phyloP scores from a whole-genome alignment of 1,284 basidiomycete genomes.

The Trametes versicolor region DNA sequence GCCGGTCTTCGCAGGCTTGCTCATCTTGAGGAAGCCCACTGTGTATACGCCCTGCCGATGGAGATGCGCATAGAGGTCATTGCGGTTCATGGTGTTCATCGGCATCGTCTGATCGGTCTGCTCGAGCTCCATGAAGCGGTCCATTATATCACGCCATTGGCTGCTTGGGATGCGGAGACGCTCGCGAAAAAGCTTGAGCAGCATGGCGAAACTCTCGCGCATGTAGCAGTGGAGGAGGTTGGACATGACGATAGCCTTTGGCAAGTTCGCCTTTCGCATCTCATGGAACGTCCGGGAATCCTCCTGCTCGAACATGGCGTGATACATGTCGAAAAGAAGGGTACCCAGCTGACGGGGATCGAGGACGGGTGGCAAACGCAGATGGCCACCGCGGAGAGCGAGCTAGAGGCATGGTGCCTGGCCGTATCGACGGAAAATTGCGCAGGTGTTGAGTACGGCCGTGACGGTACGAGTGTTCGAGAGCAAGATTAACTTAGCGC shows the following conservation, averaged over 20 bases:
- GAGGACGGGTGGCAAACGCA: slow-evolving; percentile 32
- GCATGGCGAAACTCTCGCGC: slow-evolving; percentile 53
- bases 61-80: slow-evolving; percentile 49
- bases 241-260: slow-evolving; percentile 43
- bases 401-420: too few species aligned
- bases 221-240: slow-evolving; percentile 56
- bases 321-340: slow-evolving; percentile 58
- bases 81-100: slow-evolving; percentile 42
- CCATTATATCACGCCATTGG: slow-evolving; percentile 46
- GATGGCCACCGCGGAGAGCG: slow-evolving; percentile 5
- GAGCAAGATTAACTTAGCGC: too few species aligned
- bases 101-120: slow-evolving; percentile 17
- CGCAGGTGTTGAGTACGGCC: too few species aligned
- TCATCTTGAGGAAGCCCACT: slow-evolving; percentile 7
- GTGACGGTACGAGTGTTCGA: too few species aligned
- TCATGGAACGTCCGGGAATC: slow-evolving; percentile 36
- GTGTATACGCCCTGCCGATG: slow-evolving; percentile 46
- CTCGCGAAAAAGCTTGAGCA: slow-evolving; percentile 51
- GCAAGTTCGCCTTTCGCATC: slow-evolving; percentile 32
- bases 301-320: slow-evolving; percentile 56
- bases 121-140: slow-evolving; percentile 37
- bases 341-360: slow-evolving; percentile 49
- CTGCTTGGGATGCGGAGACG: slow-evolving; percentile 34
- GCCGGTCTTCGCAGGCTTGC: slow-evolving; percentile 16
- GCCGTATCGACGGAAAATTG: too few species aligned